phyloP scores from a whole-genome alignment of 306 rosid species.

The Cicer pinnatifidum region DNA sequence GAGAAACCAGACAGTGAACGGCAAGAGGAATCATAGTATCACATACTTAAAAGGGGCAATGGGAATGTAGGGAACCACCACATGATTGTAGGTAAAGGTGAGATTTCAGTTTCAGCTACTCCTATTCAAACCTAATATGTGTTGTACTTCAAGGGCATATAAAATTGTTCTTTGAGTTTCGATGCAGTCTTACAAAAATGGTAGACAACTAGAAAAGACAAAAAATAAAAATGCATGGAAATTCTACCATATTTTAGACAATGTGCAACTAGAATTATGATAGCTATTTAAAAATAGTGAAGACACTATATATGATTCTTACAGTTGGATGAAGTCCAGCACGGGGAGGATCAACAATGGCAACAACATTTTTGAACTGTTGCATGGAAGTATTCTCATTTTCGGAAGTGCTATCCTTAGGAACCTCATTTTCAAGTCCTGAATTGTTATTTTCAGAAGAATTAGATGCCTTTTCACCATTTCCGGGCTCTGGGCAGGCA shows the following conservation, averaged over 20 bases:
- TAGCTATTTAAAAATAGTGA: background rate
- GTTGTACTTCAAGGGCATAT: background rate
- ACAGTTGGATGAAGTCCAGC: constrained; percentile 95
- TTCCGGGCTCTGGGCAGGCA: constrained; percentile 52
- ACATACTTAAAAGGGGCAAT: constrained; percentile 4
- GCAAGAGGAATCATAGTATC: background rate
- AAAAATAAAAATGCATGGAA: constrained; percentile 19
- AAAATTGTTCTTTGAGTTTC: background rate
- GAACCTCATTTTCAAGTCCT: constrained; percentile 51
- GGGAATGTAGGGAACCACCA: background rate
- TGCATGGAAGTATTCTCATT: constrained; percentile 48
- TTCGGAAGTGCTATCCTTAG: constrained; percentile 51
- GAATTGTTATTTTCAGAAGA: constrained; percentile 51
- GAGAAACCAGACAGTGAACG: background rate
- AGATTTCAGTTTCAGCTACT: constrained; percentile 3
- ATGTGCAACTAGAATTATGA: background rate
- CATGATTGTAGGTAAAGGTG: constrained; percentile 11
- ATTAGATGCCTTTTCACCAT: constrained; percentile 46
- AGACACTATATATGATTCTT: constrained; percentile 49
- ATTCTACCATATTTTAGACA: constrained; percentile 27
- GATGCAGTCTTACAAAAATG: background rate
- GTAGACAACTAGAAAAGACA: background rate
- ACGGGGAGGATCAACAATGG: constrained; percentile 97
- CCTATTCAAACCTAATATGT: background rate
- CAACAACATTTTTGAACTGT: constrained; percentile 81